Base-by-base conservation (phyloP, 2,329 filamentous ascomycete species). In the Davidsoniella australis region DNA sequence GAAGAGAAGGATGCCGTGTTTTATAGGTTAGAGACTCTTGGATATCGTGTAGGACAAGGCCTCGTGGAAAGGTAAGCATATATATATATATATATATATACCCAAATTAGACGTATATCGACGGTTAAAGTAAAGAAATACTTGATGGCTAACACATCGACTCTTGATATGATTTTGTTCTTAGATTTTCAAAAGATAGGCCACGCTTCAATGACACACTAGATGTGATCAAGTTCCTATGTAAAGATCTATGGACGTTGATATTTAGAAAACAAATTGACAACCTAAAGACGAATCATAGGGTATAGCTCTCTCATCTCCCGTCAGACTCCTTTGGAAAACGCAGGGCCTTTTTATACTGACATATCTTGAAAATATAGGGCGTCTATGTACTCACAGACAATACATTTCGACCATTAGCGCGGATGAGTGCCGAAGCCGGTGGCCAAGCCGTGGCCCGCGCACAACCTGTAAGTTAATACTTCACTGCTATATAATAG, bases 221-320 rank as follows among this genome's bases (percentile, higher is more conserved):
- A 40, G 91, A 96, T 61, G 83, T 88, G 45, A 98, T 98, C 63
- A 98, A 98, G 64, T 96, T 98, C 61, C 72, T 98, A 45, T 98
- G 91, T 75, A 98, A 98, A 69, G 91, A 98, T 63, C 72, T 98
- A 41, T 98, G 91, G 91, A 87, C 79, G 33, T 72, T 96, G 17
- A 76, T 95, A 14, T 98, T 95, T 65, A 76, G 85, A 62, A 98
- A 98, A 66, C 93, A 96, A 64, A 85, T 98, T 60, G 91, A 98
- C 65, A 98, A 98, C 62, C 72, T 98, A 43, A 98, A 98, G 67
- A 98, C 91, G 7, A 98, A 98, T 61, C 91, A 98, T 63, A 72
- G 91, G 58, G 82, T 86, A 68, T 16, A 71, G 57, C 20, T 41
- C 17, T 29, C 10, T 20, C 20, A 7, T n/a, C n/a, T n/a, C n/a